Conservation (phyloP, 116 monocot species). For the Thalassia testudinum region DNA sequence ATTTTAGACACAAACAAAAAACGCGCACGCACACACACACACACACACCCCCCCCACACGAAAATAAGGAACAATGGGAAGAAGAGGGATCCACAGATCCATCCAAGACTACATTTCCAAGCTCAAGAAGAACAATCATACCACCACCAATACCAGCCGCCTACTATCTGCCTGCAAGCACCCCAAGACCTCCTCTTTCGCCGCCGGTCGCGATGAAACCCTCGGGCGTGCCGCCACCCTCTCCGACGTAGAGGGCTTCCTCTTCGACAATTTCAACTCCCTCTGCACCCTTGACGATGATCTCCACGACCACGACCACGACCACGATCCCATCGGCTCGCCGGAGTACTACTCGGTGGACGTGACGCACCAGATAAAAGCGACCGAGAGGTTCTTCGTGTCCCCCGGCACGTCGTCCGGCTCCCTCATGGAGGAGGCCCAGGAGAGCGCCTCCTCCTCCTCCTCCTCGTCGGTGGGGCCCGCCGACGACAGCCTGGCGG, state of each 20-base stretch:
- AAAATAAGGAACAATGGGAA: too few species aligned
- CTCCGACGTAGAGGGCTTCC: conserved; percentile 68
- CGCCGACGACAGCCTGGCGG: conserved; percentile 26
- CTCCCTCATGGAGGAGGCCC: conserved; percentile 11
- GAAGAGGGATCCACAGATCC: conserved; percentile 33
- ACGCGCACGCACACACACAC: too few species aligned
- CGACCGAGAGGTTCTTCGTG: conserved; percentile 22
- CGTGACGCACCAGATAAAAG: background rate
- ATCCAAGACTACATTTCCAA: conserved; percentile 41
- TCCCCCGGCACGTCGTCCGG: conserved; percentile 16
- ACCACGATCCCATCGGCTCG: background rate
- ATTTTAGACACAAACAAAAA: too few species aligned
- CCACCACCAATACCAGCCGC: conserved; percentile 11
- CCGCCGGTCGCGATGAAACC: conserved; percentile 2
- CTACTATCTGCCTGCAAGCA: conserved; percentile 70
- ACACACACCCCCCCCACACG: too few species aligned
- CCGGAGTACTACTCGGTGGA: background rate
- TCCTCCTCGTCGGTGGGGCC: background rate
- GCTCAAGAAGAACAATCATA: conserved; percentile 28
- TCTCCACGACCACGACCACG: background rate
- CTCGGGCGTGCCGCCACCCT: conserved; percentile 34
- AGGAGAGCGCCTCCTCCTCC: conserved; percentile 8
- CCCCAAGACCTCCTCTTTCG: conserved; percentile 68
- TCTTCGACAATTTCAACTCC: conserved; percentile 62
- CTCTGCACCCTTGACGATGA: conserved; percentile 20